Conservation (phyloP, 495 filamentous ascomycete genomes). For the Podospora conica region DNA sequence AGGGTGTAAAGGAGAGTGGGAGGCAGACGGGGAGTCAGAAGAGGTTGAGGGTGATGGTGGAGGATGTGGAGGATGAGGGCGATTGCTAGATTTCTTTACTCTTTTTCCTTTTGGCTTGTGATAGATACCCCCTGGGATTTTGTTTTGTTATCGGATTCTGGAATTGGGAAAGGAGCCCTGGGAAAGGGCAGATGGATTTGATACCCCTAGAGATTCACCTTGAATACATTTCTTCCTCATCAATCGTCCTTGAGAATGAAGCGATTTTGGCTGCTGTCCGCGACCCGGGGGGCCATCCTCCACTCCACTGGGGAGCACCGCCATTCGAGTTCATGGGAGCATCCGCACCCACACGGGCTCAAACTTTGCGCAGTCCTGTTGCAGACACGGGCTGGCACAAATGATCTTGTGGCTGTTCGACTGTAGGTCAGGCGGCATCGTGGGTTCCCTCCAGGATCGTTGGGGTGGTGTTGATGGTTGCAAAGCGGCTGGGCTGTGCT, state of each 20-base stretch:
- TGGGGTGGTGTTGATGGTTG: neutral
- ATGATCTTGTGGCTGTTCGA: neutral
- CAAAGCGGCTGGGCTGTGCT: neutral
- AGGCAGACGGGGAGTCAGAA: neutral
- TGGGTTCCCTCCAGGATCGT: neutral
- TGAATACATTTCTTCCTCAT: neutral
- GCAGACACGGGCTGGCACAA: neutral
- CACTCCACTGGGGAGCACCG: neutral
- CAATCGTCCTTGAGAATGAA: neutral
- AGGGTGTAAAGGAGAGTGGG: neutral
- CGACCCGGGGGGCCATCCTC: neutral
- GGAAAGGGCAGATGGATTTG: neutral
- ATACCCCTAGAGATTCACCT: neutral
- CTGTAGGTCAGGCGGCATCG: neutral
- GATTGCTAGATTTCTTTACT: neutral
- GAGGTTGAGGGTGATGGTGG: neutral
- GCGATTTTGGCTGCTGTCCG: neutral
- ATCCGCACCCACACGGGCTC: neutral
- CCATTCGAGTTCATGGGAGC: neutral
- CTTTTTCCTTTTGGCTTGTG: neutral
- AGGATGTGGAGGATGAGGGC: slow-evolving; percentile 1
- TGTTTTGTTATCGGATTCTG: neutral
- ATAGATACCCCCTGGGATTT: neutral
- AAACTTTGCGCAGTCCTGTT: neutral
- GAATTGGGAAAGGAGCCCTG: neutral